Evolutionary conservation across 768 basidiomycete genomes (phyloP).

Genomic region (Termitomyces sp.): DNA sequence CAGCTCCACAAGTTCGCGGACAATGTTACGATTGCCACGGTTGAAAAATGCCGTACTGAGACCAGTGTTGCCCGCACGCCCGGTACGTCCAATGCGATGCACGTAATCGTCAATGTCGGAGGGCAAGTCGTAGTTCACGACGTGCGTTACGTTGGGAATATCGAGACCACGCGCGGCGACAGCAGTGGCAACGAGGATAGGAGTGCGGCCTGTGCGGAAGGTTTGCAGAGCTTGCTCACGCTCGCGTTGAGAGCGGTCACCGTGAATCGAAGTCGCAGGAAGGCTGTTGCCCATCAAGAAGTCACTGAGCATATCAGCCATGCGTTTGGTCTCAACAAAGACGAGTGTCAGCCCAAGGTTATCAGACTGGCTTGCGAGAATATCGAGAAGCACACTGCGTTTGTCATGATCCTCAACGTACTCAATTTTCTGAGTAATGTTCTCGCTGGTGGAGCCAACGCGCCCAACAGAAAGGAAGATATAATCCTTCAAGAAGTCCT

Average conservation of each 20-base stretch:
- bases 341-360: constrained; percentile 81
- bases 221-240: constrained; percentile 94
- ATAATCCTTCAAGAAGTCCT: constrained; percentile 97
- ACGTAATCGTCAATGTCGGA: constrained; percentile 99
- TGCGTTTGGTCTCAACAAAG: constrained; percentile 99
- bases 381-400: constrained; percentile 92
- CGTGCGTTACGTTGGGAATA: constrained; percentile 98
- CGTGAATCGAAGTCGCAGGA: constrained; percentile 95
- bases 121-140: constrained; percentile 97
- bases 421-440: constrained; percentile 98
- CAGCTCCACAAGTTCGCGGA: constrained; percentile 87
- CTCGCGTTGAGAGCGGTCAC: constrained; percentile 96
- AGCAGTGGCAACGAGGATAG: constrained; percentile 96
- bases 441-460: constrained; percentile 98
- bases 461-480: constrained; percentile 98
- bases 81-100: constrained; percentile 96
- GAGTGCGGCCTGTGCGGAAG: constrained; percentile 93
- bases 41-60: constrained; percentile 96
- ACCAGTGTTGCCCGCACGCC: constrained; percentile 98
- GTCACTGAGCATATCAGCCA: constrained; percentile 98
- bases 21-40: constrained; percentile 89
- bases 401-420: constrained; percentile 98
- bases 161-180: constrained; percentile 99
- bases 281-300: constrained; percentile 83
- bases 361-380: constrained; percentile 77